These are phyloP conservation scores for Ophiostoma himal-ulmi DNA, from an alignment of 2,329 filamentous ascomycete species.

Conservation along the genomic window DNA sequence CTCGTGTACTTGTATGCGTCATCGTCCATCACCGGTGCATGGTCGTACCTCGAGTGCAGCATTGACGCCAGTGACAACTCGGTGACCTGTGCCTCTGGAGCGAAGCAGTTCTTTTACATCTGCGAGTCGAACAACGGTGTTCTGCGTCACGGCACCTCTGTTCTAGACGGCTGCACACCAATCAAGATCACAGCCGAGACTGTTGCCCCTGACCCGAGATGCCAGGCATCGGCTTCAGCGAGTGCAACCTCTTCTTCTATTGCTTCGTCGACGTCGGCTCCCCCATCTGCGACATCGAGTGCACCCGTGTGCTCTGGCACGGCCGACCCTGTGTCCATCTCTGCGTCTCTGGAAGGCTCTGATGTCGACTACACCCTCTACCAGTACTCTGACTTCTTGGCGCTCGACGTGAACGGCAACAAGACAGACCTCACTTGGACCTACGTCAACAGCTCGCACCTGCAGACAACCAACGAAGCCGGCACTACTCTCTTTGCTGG, in stretches of 20 bases:
- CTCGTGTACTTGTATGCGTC: neutral
- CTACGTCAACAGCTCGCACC: neutral
- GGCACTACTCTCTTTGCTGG: conserved; percentile 22
- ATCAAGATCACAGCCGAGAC: neutral
- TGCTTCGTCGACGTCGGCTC: neutral
- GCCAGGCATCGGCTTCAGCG: neutral
- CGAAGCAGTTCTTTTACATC: neutral
- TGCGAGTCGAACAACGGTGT: neutral
- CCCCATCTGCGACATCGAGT: neutral
- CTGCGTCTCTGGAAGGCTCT: neutral
- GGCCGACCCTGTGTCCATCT: neutral
- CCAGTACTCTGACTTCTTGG: neutral
- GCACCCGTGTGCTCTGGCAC: neutral
- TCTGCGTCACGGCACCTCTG: neutral
- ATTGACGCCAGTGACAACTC: neutral
- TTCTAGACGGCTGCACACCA: neutral
- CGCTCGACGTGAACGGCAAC: neutral
- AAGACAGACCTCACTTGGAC: neutral
- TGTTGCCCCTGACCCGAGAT: neutral
- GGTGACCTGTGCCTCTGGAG: neutral
- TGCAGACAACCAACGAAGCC: neutral
- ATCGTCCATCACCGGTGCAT: neutral
- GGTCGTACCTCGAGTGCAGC: conserved; percentile 7
- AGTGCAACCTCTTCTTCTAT: neutral
- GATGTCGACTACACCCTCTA: neutral